A percentile compares a stretch with the other conserved stretches of the same genome.
Conservation (phyloP, 140 eudicot species). For the Bidens hawaiensis region DNA sequence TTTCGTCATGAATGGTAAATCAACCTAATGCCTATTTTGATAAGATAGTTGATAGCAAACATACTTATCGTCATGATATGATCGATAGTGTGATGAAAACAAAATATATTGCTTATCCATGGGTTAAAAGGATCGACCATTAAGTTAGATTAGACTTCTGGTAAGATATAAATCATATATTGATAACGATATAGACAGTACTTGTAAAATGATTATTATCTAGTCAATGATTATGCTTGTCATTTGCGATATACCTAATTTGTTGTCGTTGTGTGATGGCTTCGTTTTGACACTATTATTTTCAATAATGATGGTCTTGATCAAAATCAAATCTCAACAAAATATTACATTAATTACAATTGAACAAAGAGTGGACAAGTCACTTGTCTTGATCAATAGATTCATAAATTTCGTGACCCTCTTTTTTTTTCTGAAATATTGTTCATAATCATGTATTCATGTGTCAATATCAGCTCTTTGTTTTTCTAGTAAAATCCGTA, state of each 20-base stretch:
- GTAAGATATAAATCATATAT: background rate
- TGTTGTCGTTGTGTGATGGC: conserved; percentile 12
- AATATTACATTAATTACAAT: background rate
- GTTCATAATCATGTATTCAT: background rate
- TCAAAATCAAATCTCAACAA: conserved; percentile 10
- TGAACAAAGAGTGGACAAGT: conserved; percentile 6
- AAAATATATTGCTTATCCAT: conserved; percentile 13
- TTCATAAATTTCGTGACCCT: background rate
- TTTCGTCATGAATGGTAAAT: background rate
- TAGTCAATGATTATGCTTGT: conserved; percentile 13
- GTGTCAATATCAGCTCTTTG: background rate
- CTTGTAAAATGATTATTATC: background rate
- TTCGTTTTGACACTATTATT: background rate
- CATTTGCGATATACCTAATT: conserved; percentile 20
- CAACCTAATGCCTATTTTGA: background rate
- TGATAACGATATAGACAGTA: background rate
- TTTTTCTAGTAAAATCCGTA: background rate
- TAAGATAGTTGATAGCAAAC: conserved; percentile 11
- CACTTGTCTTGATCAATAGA: conserved; percentile 6
- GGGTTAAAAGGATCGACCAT: conserved; percentile 12
- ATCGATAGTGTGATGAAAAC: conserved; percentile 11
- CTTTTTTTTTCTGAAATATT: background rate
- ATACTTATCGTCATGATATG: background rate
- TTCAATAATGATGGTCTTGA: background rate
- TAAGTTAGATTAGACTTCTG: conserved; percentile 17